Evolutionary conservation across 202 grass and related monocot genomes (phyloP), one percentile per base, ranked within the genome.

Genomic region (Panicum hallii): DNA sequence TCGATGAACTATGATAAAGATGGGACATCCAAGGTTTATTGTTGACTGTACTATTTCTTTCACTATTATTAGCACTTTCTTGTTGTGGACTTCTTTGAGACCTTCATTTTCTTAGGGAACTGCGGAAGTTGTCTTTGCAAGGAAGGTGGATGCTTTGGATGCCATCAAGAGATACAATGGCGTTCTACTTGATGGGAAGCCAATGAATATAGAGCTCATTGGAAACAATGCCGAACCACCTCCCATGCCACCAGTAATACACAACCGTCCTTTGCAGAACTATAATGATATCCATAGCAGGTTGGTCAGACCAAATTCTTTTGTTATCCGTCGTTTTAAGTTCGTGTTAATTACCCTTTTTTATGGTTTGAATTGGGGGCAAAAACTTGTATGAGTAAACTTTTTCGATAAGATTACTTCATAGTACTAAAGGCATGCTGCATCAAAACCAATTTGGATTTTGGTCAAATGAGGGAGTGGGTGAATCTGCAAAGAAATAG

Each of bases 81-180:
- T 45, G 65, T 72, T 17, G 3, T 36, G 5, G 26, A 34, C 17
- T 60, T 82, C n/a, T 56, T 53, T 89, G 28, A 7, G 45, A 57
- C 38, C 41, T 55, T 64, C 41, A 62, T 72, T 82, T 26, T 72
- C 43, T 67, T 88, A 97, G 95, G 95, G 95, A 70, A 94, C 90
- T 26, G 92, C 90, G 5, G 90, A 97, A 88, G 90, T 94, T 79
- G 87, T 97, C 43, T 97, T 90, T 88, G 88, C 95, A 90, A 94
- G 85, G 79, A 87, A 93, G 57, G 70, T 72, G 48, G 92, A 97
- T 84, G 95, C 90, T 80, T 77, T 97, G 84, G 92, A 86, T 62
- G 95, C 95, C 88, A 88, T 93, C 46, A 90, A 91, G 82, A 91
- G 71, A 90, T 97, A 97, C 46, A 69, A 93, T 46, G 88, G 86